phyloP scores from a whole-genome alignment of 208 protist species.

The Leishmania major region DNA sequence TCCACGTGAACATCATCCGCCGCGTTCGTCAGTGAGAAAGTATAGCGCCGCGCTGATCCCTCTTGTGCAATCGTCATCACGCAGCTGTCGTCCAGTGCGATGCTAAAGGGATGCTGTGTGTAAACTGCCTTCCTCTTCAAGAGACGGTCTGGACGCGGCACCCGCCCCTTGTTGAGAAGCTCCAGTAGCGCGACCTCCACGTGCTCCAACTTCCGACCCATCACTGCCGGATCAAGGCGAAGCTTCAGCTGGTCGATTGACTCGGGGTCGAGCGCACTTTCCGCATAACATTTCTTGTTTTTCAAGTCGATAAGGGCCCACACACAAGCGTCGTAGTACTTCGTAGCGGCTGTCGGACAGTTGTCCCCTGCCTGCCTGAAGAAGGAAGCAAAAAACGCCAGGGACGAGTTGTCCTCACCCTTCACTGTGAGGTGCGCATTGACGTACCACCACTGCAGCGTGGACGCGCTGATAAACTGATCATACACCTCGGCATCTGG shows the following conservation, averaged over 20 bases:
- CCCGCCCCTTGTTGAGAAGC: constrained; percentile 32
- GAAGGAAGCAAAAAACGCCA: constrained; percentile 62
- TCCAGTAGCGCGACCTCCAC: constrained; percentile 36
- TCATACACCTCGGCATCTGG: constrained; percentile 34
- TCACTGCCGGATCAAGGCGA: constrained; percentile 26
- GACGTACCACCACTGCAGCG: constrained; percentile 65
- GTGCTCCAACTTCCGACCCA: constrained; percentile 12
- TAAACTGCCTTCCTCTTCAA: constrained; percentile 30
- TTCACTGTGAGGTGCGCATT: constrained; percentile 42
- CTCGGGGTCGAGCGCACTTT: constrained; percentile 47
- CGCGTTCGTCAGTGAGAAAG: constrained; percentile 33
- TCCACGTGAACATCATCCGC: constrained; percentile 31
- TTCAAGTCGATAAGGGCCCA: constrained; percentile 59
- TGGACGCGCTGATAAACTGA: constrained; percentile 14
- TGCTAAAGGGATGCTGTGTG: constrained; percentile 27
- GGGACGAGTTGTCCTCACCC: constrained; percentile 20
- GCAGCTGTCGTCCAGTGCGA: constrained; percentile 42
- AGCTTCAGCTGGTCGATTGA: constrained; percentile 29
- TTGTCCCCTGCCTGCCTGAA: constrained; percentile 42
- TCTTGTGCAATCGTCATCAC: constrained; percentile 20
- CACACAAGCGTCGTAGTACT: constrained; percentile 46
- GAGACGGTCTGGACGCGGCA: constrained; percentile 45
- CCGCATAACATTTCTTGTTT: constrained; percentile 50
- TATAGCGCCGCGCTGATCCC: constrained; percentile 26
- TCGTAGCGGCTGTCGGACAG: constrained; percentile 10